Percentiles rank a stretch among this genome's conserved stretches.
These are phyloP conservation scores for Diddensiella caesifluorescens DNA, from an alignment of 805 yeast genomes.

Conservation along the genomic window DNA sequence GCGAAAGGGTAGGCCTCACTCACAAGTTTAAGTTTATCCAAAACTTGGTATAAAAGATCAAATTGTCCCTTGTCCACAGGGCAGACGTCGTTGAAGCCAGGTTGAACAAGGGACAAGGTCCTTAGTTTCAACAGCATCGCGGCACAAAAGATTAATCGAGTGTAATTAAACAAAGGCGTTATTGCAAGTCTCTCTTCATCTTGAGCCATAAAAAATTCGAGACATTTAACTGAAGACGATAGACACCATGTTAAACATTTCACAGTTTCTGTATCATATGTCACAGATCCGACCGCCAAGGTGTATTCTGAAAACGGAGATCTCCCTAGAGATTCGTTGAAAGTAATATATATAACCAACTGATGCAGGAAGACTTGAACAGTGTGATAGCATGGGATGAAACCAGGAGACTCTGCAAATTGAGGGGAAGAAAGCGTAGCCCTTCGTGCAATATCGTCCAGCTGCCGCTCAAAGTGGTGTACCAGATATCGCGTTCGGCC, in stretches of 20 bases:
- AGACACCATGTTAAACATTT: constrained; percentile 26
- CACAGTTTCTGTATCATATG: constrained; percentile 25
- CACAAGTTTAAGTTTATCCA: constrained; percentile 21
- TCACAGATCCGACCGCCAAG: constrained; percentile 21
- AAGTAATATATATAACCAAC: constrained; percentile 26
- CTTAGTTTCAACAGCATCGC: constrained; percentile 31
- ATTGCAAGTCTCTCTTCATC: constrained; percentile 45
- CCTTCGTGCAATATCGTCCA: constrained; percentile 31
- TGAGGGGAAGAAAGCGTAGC: background rate
- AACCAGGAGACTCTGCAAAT: constrained; percentile 36
- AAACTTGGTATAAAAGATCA: constrained; percentile 19
- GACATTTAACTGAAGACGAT: constrained; percentile 19
- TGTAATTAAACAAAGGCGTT: constrained; percentile 40
- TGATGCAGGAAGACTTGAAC: constrained; percentile 44
- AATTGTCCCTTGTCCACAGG: constrained; percentile 23
- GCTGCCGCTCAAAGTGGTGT: constrained; percentile 45
- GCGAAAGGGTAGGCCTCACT: constrained; percentile 26
- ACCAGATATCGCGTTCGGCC: constrained; percentile 39
- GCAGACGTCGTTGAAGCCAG: constrained; percentile 24
- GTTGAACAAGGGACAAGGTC: constrained; percentile 26
- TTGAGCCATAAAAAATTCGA: constrained; percentile 20
- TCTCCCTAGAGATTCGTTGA: constrained; percentile 25
- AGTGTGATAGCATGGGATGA: constrained; percentile 47
- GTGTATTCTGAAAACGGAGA: constrained; percentile 35
- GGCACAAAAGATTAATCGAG: constrained; percentile 28